Conservation (phyloP, 2,329 filamentous ascomycete species). For the Gremmenia infestans region DNA sequence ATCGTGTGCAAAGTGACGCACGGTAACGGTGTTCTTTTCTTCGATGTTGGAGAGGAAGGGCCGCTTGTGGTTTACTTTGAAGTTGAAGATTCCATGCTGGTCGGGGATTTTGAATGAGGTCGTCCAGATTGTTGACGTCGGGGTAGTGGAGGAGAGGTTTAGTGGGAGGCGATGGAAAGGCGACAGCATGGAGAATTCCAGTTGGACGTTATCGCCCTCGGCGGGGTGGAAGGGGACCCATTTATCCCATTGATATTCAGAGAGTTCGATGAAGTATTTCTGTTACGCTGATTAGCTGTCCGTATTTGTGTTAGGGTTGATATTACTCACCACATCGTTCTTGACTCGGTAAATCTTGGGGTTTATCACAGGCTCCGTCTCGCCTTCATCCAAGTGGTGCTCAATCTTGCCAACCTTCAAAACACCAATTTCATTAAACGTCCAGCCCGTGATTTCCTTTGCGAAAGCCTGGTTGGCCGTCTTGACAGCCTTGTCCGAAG, state of each 20-base stretch:
- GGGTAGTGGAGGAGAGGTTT: constrained; percentile 48
- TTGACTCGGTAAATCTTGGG: constrained; percentile 92
- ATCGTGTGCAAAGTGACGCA: constrained; percentile 94
- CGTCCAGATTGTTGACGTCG: constrained; percentile 68
- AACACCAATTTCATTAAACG: constrained; percentile 91
- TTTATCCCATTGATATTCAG: constrained; percentile 72
- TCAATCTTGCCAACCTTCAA: constrained; percentile 77
- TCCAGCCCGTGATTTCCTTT: constrained; percentile 83
- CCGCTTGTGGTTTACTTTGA: constrained; percentile 94
- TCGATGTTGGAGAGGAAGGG: constrained; percentile 86
- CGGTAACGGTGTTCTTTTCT: constrained; percentile 91
- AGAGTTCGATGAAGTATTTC: constrained; percentile 63
- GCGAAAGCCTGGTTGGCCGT: constrained; percentile 83
- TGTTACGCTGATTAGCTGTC: constrained; percentile 10
- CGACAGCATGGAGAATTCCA: constrained; percentile 98
- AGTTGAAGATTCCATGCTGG: constrained; percentile 99
- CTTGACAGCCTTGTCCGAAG: constrained; percentile 42
- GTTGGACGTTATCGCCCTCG: constrained; percentile 69
- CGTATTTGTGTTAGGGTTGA: not conserved
- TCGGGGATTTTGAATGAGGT: constrained; percentile 80
- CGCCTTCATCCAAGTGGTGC: constrained; percentile 63
- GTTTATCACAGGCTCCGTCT: constrained; percentile 57
- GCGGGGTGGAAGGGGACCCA: constrained; percentile 71
- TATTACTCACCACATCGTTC: constrained; percentile 79
- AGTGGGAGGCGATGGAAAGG: constrained; percentile 90